These are phyloP conservation scores for Podila epigama DNA, from an alignment of 192 early-diverging fungal genomes.

Conservation along the genomic window DNA sequence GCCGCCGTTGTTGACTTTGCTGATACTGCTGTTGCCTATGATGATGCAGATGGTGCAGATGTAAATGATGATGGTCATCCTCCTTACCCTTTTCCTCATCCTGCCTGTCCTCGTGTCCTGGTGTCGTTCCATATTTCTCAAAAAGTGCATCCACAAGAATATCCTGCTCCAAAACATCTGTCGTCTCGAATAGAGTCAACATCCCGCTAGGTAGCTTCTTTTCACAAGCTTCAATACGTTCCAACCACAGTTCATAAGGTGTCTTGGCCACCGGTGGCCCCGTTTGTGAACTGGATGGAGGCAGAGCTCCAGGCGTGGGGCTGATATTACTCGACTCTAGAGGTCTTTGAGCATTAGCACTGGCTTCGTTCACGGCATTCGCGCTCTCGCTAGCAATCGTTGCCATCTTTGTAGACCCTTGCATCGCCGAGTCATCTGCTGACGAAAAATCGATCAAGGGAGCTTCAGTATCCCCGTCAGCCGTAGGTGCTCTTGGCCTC, in stretches of 20 bases:
- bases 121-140: not conserved
- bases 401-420: no score
- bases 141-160: conserved; percentile 8
- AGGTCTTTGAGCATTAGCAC: not conserved
- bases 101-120: not conserved
- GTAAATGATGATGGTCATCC: not conserved
- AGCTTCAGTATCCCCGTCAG: not conserved
- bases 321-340: not conserved
- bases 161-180: conserved; percentile 3
- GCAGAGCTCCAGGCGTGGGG: not conserved
- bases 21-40: not conserved
- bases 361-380: not conserved
- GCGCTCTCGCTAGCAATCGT: not conserved
- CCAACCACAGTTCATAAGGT: conserved; percentile 10
- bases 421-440: not conserved
- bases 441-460: not conserved
- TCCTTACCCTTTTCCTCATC: not conserved
- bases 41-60: not conserved
- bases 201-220: not conserved
- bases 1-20: no score
- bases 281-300: not conserved
- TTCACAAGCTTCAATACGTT: conserved; percentile 2
- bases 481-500: no score
- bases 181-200: conserved; percentile 13
- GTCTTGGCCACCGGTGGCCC: conserved; percentile 1